These are phyloP conservation scores for Capronia epimyces DNA, from an alignment of 2,329 filamentous ascomycete species.

Conservation along the genomic window DNA sequence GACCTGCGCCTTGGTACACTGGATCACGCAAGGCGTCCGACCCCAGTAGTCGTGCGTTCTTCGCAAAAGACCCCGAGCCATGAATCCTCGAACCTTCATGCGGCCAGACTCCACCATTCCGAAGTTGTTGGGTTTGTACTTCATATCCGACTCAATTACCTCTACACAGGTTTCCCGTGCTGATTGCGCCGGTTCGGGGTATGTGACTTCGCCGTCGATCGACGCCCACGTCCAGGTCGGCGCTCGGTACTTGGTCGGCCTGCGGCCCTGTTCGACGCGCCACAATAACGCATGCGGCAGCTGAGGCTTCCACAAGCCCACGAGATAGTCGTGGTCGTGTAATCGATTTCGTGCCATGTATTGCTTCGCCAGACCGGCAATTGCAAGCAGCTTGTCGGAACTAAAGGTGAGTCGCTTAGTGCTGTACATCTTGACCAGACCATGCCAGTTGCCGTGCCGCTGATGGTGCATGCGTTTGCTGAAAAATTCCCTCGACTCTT, in stretches of 20 bases:
- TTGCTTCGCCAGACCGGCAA: conserved; percentile 26
- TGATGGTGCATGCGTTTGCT: conserved; percentile 28
- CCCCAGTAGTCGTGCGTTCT: conserved; percentile 29
- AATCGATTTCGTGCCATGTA: conserved; percentile 27
- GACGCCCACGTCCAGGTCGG: conserved; percentile 29
- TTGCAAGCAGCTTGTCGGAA: conserved; percentile 28
- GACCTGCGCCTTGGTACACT: conserved; percentile 23
- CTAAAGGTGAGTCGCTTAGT: conserved; percentile 25
- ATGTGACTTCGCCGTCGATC: conserved; percentile 28
- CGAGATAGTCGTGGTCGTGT: conserved; percentile 25
- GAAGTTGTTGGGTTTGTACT: conserved; percentile 24
- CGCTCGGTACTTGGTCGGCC: conserved; percentile 25
- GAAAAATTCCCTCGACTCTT: conserved; percentile 24
- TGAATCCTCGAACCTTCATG: conserved; percentile 28
- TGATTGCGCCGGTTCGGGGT: conserved; percentile 23
- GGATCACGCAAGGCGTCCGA: conserved; percentile 23
- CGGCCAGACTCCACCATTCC: conserved; percentile 21
- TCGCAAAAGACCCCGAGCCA: conserved; percentile 25
- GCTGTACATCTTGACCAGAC: conserved; percentile 28
- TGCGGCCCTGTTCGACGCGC: conserved; percentile 22
- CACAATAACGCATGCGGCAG: conserved; percentile 28
- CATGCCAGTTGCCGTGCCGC: conserved; percentile 28
- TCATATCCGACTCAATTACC: conserved; percentile 24
- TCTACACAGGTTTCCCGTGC: conserved; percentile 27
- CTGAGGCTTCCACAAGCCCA: conserved; percentile 27